Percentiles rank a stretch among this genome's conserved stretches.
Evolutionary conservation across 331 rosid genomes (phyloP).

Genomic region (Quercus lobata): DNA sequence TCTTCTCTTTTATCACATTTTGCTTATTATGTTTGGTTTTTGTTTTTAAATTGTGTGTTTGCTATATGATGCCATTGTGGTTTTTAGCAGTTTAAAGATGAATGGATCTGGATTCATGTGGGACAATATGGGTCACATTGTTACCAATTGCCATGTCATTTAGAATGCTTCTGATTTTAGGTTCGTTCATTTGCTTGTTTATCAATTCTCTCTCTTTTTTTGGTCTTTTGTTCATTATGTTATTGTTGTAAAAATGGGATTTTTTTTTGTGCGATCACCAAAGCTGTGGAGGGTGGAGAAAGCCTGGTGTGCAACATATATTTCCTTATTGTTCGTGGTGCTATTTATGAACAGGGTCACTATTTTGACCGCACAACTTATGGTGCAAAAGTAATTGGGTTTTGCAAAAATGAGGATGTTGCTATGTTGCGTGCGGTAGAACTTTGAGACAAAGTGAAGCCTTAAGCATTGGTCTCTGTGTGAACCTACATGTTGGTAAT

Average conservation of each 20-base stretch:
- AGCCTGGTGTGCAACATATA: neutral
- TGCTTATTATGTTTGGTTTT: too few species aligned
- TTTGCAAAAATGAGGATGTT: constrained; percentile 93
- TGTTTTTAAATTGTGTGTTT: too few species aligned
- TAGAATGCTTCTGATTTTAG: constrained; percentile 97
- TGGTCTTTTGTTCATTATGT: too few species aligned
- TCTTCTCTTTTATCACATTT: too few species aligned
- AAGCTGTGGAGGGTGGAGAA: too few species aligned
- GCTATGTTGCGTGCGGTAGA: constrained; percentile 75
- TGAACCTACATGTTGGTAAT: constrained; percentile 89
- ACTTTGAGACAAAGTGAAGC: constrained; percentile 75
- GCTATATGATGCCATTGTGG: too few species aligned
- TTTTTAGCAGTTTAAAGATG: too few species aligned
- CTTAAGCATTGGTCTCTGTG: constrained; percentile 76
- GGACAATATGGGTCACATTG: constrained; percentile 78
- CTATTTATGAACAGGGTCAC: constrained; percentile 72
- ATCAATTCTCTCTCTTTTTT: neutral
- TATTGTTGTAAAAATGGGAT: too few species aligned
- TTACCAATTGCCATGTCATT: constrained; percentile 93
- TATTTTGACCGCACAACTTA: constrained; percentile 71
- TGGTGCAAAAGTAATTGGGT: constrained; percentile 84
- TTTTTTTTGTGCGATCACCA: too few species aligned
- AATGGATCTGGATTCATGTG: constrained; percentile 85
- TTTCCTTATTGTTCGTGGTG: constrained; percentile 18
- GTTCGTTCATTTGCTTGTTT: constrained; percentile 30